These are phyloP conservation scores for Mortierella claussenii DNA, from an alignment of 192 early-diverging fungal species.

Conservation along the genomic window DNA sequence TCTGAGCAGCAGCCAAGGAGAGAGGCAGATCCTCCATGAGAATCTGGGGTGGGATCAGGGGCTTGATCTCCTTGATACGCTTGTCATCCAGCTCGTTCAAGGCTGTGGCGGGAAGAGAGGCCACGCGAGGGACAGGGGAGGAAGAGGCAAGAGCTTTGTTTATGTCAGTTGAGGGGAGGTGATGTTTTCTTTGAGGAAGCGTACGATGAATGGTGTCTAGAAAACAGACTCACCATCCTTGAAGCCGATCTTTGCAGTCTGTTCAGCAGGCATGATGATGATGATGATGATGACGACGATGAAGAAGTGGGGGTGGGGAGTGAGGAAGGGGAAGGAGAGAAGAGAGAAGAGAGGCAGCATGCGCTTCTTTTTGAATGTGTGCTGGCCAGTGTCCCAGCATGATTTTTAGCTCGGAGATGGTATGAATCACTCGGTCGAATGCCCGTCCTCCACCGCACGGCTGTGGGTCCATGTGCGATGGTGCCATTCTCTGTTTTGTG, in stretches of 20 bases:
- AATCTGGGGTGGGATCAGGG: slow-evolving; percentile 90
- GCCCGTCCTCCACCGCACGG: too few species aligned
- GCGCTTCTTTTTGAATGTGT: neutral
- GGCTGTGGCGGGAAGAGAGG: slow-evolving; percentile 52
- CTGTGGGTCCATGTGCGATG: too few species aligned
- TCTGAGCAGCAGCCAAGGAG: slow-evolving; percentile 77
- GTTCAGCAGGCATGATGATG: slow-evolving; percentile 23
- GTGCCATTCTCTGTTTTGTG: too few species aligned
- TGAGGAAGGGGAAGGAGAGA: neutral
- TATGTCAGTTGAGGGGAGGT: too few species aligned
- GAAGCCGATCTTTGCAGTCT: slow-evolving; percentile 42
- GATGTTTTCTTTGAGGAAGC: too few species aligned
- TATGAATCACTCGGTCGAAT: too few species aligned
- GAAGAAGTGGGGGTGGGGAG: neutral
- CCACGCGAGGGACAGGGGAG: neutral
- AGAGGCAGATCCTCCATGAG: slow-evolving; percentile 91
- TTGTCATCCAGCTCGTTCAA: slow-evolving; percentile 95
- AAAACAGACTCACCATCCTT: slow-evolving; percentile 49
- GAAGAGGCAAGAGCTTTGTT: neutral
- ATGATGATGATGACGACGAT: slow-evolving; percentile 1
- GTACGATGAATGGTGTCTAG: too few species aligned
- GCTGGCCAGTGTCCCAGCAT: neutral
- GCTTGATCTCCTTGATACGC: slow-evolving; percentile 82
- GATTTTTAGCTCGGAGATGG: too few species aligned
- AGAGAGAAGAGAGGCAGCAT: neutral